A percentile compares a stretch with the other conserved stretches of the same genome.
Evolutionary conservation across 2,329 filamentous ascomycete genomes (phyloP).

Genomic region (Ascochyta koolunga): DNA sequence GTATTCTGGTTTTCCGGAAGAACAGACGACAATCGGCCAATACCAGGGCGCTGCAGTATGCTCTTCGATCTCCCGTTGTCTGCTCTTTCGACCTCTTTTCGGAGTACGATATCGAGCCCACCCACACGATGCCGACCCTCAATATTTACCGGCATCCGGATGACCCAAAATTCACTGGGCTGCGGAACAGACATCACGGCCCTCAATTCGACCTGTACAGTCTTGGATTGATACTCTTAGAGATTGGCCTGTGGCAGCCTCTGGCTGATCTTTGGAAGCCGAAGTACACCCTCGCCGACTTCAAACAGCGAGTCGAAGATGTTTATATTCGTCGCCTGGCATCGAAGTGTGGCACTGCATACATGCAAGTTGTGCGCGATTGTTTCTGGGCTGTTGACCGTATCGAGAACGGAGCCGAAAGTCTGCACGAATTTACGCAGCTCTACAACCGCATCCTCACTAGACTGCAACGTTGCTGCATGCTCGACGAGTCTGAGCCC

Average conservation of each 20-base stretch:
- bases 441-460: slow-evolving; percentile 54
- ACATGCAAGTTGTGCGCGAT: slow-evolving; percentile 74
- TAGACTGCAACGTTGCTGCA: slow-evolving; percentile 47
- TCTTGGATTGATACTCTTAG: slow-evolving; percentile 73
- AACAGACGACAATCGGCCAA: slow-evolving; percentile 54
- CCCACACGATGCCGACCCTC: slow-evolving; percentile 48
- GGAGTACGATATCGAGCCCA: slow-evolving; percentile 56
- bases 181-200: slow-evolving; percentile 34
- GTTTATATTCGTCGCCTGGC: slow-evolving; percentile 69
- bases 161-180: slow-evolving; percentile 47
- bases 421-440: slow-evolving; percentile 40
- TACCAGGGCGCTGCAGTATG: slow-evolving; percentile 51
- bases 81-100: slow-evolving; percentile 79
- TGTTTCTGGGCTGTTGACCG: slow-evolving; percentile 73
- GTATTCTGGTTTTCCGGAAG: slow-evolving; percentile 68
- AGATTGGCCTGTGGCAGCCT: slow-evolving; percentile 77
- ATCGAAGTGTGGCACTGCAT: slow-evolving; percentile 73
- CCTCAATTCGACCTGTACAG: slow-evolving; percentile 71
- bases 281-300: slow-evolving; percentile 65
- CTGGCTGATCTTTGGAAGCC: slow-evolving; percentile 65
- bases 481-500: slow-evolving; percentile 47
- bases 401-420: slow-evolving; percentile 33
- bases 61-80: slow-evolving; percentile 71
- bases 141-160: slow-evolving; percentile 73
- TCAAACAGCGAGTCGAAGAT: slow-evolving; percentile 68